These are phyloP conservation scores for Cerioporus squamosus DNA, from an alignment of 1,284 basidiomycete genomes.

Conservation along the genomic window DNA sequence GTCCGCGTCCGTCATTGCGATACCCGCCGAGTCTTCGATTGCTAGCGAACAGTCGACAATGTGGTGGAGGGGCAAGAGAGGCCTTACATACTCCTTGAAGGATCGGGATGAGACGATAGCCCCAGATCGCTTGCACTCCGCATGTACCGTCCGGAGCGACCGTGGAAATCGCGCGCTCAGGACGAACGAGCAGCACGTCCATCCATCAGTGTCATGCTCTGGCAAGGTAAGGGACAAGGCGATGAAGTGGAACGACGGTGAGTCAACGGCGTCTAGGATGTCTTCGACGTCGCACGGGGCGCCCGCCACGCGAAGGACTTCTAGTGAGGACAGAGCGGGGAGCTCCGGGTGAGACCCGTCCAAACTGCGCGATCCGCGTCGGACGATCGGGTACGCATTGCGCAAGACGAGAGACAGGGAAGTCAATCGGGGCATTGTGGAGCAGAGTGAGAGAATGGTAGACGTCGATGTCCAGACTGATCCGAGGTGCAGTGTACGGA, in stretches of 20 bases:
- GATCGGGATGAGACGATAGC: background rate
- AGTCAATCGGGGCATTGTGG: constrained; percentile 12
- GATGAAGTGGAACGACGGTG: constrained; percentile 6
- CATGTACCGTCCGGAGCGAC: constrained; percentile 8
- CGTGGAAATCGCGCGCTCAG: constrained; percentile 11
- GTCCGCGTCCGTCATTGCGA: constrained; percentile 13
- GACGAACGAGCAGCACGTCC: constrained; percentile 2
- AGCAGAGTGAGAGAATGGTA: constrained; percentile 10
- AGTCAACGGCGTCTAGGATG: constrained; percentile 5
- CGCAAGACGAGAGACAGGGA: constrained; percentile 16
- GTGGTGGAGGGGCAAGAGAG: constrained; percentile 8
- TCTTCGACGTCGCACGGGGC: constrained; percentile 13
- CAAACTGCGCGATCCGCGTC: background rate
- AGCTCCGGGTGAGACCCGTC: background rate
- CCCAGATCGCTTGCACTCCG: constrained; percentile 7
- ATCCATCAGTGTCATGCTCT: constrained; percentile 13
- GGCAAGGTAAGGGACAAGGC: constrained; percentile 3
- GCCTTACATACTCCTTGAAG: constrained; percentile 6
- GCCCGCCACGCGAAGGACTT: constrained; percentile 12
- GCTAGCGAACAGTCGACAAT: constrained; percentile 6
- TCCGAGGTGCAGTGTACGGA: constrained; percentile 18
- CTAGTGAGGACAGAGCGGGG: constrained; percentile 2
- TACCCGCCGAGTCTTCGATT: constrained; percentile 10
- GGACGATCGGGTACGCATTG: background rate
- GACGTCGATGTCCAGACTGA: constrained; percentile 5